A percentile compares a stretch with the other conserved stretches of the same genome.
Evolutionary conservation across 1,139 yeast species (phyloP).

Genomic region (Geotrichum citri-aurantii): DNA sequence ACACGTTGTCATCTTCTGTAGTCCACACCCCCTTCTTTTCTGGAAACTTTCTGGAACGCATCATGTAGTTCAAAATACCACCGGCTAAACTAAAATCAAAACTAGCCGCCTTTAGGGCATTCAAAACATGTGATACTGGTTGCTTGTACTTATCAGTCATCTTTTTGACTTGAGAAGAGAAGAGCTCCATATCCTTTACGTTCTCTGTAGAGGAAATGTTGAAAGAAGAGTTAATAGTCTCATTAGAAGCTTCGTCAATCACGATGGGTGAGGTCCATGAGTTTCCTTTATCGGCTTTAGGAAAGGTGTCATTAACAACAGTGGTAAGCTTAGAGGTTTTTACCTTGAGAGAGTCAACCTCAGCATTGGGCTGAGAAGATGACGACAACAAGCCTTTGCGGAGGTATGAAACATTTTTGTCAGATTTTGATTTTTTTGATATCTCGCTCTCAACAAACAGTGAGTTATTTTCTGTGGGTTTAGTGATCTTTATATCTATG

Average conservation of each 20-base stretch:
- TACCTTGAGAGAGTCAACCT: neutral
- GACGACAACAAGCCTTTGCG: too few relatives aligned
- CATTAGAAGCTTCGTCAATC: neutral
- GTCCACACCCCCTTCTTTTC: neutral
- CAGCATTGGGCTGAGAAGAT: neutral
- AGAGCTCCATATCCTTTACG: neutral
- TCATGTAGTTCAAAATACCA: neutral
- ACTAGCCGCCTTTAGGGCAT: conserved; percentile 1
- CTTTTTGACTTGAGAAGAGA: neutral
- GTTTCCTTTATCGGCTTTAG: neutral
- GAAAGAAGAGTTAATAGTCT: neutral
- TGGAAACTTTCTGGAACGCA: neutral
- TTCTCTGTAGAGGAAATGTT: neutral
- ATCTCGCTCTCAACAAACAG: too few relatives aligned
- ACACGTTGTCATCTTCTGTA: conserved; percentile 1
- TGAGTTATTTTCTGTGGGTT: too few relatives aligned
- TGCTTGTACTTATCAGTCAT: neutral
- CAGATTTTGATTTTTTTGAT: too few relatives aligned
- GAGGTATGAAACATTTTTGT: too few relatives aligned
- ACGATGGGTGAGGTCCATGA: neutral
- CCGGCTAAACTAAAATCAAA: neutral
- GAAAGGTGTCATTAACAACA: neutral
- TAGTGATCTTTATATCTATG: too few relatives aligned
- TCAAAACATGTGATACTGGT: neutral
- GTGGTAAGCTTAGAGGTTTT: neutral